Evolutionary conservation across 805 yeast species (phyloP).

Genomic region (Candida oleophila): DNA sequence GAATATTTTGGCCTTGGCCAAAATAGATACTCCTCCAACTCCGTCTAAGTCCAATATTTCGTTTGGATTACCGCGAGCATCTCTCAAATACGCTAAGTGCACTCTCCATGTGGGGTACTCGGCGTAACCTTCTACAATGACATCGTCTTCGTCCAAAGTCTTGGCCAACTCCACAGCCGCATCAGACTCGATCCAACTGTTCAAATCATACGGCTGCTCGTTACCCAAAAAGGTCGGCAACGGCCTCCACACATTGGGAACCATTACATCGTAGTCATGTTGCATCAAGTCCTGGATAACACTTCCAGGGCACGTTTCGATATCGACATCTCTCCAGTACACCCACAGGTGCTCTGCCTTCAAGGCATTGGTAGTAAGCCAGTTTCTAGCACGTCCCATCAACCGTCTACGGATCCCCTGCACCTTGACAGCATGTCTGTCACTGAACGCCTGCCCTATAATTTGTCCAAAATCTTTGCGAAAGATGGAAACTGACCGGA

Average conservation of each 20-base stretch:
- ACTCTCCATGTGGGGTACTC: slow-evolving; percentile 86
- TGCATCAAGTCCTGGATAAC: slow-evolving; percentile 75
- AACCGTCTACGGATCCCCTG: slow-evolving; percentile 81
- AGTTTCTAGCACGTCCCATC: slow-evolving; percentile 86
- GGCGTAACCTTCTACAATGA: slow-evolving; percentile 84
- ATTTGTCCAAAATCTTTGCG: slow-evolving; percentile 86
- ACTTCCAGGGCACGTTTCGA: slow-evolving; percentile 77
- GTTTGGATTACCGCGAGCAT: slow-evolving; percentile 56
- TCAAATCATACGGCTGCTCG: slow-evolving; percentile 93
- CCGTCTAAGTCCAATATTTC: slow-evolving; percentile 77
- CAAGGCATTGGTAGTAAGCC: slow-evolving; percentile 73
- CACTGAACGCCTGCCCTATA: slow-evolving; percentile 89
- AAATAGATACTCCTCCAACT: slow-evolving; percentile 82
- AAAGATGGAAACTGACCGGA: slow-evolving; percentile 76
- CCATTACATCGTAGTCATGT: slow-evolving; percentile 65
- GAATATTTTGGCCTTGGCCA: slow-evolving; percentile 72
- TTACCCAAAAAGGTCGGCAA: slow-evolving; percentile 86
- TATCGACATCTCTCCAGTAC: slow-evolving; percentile 87
- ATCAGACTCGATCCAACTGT: slow-evolving; percentile 92
- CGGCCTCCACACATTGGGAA: slow-evolving; percentile 96
- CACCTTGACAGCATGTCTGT: slow-evolving; percentile 80
- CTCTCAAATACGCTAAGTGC: slow-evolving; percentile 73
- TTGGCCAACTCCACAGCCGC: slow-evolving; percentile 69
- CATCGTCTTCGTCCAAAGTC: slow-evolving; percentile 72
- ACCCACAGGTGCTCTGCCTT: slow-evolving; percentile 89